Base-by-base conservation (phyloP, 2,329 filamentous ascomycete species). In the Fusarium irregulare region DNA sequence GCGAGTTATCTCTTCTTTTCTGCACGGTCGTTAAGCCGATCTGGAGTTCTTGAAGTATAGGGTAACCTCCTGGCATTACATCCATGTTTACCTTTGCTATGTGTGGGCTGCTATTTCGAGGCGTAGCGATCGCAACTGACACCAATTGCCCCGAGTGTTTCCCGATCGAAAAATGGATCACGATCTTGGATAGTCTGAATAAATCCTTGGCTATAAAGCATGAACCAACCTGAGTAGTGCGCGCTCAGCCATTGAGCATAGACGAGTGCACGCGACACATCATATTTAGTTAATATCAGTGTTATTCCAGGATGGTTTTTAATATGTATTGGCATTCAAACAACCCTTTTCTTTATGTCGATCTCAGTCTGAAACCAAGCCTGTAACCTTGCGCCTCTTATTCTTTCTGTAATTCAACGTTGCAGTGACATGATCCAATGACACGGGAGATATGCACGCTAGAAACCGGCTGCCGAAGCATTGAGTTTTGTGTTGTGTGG, bases 331-430 rank as follows among this genome's bases (percentile, higher is more conserved):
- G 18, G 9, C 6, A 25, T 41, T 41, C 25, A 64, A 59, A 45
- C 32, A 51, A 59, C 32, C 14, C 28, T 44, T 51, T 51, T 8
- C 14, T 44, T 42, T 21, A 28, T 21, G 41, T 40, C 20, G 23
- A 65, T 48, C 28, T 34, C 20, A 42, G 21, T n/a, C 46, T 66
- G 41, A 51, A 65, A 66, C 60, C 7, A 46, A 25, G 16, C 42
- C 46, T 28, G 27, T 65, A 32, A 60, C 60, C 27, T 50, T 37
- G 21, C 32, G 51, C 44, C 49, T 53, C 49, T 16, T 14, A 51
- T 34, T 18, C 34, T 41, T 18, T 51, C 23, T 49, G 30, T 25
- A 27, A 48, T 57, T 20, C 30, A 64, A 51, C 46, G 53, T 60
- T 37, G 23, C 18, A 48, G 51, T 25, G 18, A 41, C 14, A 42